phyloP scores from a whole-genome alignment of 2,329 filamentous ascomycete genomes.

The Fusarium mundagurra region DNA sequence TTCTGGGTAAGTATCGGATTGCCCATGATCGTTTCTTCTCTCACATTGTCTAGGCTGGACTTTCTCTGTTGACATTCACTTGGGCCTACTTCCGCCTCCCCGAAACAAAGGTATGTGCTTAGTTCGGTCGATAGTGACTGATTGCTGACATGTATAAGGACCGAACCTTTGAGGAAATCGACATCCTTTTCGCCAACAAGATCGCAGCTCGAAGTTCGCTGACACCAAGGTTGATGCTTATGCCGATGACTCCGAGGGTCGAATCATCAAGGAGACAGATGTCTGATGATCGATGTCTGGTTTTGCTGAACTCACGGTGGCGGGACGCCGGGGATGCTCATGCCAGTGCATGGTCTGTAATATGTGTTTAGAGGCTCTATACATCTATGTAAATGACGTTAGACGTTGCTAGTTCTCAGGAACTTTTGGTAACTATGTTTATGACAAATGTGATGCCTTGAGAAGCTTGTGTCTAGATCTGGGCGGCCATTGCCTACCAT shows the following conservation, averaged over 20 bases:
- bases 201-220: slow-evolving; percentile 50
- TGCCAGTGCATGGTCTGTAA: rapidly evolving
- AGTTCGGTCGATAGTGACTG: rapidly evolving
- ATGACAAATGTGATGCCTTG: neutral
- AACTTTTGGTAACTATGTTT: neutral
- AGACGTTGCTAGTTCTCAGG: too few relatives aligned
- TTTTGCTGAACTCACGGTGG: rapidly evolving
- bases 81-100: slow-evolving; percentile 51
- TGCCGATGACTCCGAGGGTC: neutral
- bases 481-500: neutral
- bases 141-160: neutral
- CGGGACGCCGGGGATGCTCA: rapidly evolving
- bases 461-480: neutral
- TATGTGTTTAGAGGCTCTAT: rapidly evolving
- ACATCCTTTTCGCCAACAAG: slow-evolving; percentile 47
- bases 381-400: neutral
- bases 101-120: slow-evolving; percentile 36
- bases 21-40: rapidly evolving
- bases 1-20: slow-evolving; percentile 24
- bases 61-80: slow-evolving; percentile 37
- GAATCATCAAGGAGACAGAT: neutral
- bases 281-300: neutral
- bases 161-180: slow-evolving; percentile 48
- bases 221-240: slow-evolving; percentile 9
- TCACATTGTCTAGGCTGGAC: slow-evolving; percentile 29